These are phyloP conservation scores for Verticillium klebahnii DNA, from an alignment of 2,329 filamentous ascomycete genomes.

Conservation along the genomic window DNA sequence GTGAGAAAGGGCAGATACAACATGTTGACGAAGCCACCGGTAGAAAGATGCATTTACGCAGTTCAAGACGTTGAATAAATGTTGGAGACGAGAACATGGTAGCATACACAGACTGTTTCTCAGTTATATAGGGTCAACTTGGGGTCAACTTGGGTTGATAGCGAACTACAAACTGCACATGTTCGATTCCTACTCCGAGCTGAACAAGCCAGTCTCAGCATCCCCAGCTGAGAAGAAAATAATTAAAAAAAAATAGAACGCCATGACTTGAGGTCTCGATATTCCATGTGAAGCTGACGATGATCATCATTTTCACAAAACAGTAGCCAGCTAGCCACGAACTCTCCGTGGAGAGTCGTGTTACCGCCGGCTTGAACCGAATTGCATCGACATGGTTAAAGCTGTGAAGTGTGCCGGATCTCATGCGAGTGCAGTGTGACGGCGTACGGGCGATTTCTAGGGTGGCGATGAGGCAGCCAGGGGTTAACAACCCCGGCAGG, in stretches of 20 bases:
- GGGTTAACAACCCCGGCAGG: not conserved
- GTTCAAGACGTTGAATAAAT: not conserved
- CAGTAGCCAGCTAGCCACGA: too few relatives aligned
- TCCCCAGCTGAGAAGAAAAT: not conserved
- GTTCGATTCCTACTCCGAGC: not conserved
- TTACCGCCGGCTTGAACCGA: not conserved
- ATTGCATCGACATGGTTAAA: not conserved
- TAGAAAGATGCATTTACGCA: not conserved
- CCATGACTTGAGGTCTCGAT: not conserved
- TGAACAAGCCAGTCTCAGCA: not conserved
- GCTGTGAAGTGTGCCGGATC: too few relatives aligned
- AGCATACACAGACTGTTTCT: not conserved
- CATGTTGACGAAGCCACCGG: not conserved
- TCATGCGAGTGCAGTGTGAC: too few relatives aligned
- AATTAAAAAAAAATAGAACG: not conserved
- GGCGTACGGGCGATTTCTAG: too few relatives aligned
- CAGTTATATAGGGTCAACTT: not conserved
- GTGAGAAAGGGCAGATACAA: not conserved
- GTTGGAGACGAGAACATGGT: not conserved
- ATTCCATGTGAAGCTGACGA: not conserved
- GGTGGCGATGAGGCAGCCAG: too few relatives aligned
- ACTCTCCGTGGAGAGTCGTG: not conserved
- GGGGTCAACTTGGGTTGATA: not conserved
- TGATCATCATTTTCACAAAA: too few relatives aligned
- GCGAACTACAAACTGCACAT: too few relatives aligned